Evolutionary conservation across 78 protist species (phyloP), one percentile per base, ranked within the genome.

Genomic region (Dictyostelium brefeldianum): DNA sequence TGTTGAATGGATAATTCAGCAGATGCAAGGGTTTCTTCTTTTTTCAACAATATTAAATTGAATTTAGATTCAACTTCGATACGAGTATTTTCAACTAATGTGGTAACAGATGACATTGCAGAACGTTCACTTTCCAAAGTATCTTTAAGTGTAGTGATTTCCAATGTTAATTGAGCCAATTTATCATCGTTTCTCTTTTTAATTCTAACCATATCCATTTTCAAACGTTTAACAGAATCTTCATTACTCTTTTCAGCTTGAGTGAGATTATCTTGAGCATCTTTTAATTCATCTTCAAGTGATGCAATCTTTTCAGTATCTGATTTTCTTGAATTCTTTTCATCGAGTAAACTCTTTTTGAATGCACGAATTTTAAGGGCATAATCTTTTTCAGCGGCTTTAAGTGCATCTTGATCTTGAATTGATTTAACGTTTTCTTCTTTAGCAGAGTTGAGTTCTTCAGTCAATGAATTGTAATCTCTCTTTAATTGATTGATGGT

Each of bases 151-250:
- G 75, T 18, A 29, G 84, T 64, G 69, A 78, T 80, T n/a, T 87
- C 93, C 53, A 87, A 57, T 5, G 69, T 77, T 31, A 87, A 36
- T 53, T 80, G 83, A 31, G 84, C 54, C 3, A 87, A 53, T 70
- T 87, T 87, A 25, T 87, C 93, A 11, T 87, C 93, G 74, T 50
- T 57, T 47, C 84, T 80, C 84, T 87, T 87, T 70, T 87, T 87
- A 15, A 71, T 57, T 25, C 78, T 53, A 51, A 87, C 69, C 79
- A 87, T 47, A 51, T 87, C 93, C 53, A 87, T 18, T 71, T 87
- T 87, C 17, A 50, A 54, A 56, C 79, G 77, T 47, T 87, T 87
- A n/a, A 64, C 18, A 6, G 50, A 54, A 9, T 87, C 93, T 27
- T 87, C 93, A n/a, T 74, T 22, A 22, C 78, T 54, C 64, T 87